Conservation (phyloP, 2,329 filamentous ascomycete genomes). For the Botrytis pseudocinerea region DNA sequence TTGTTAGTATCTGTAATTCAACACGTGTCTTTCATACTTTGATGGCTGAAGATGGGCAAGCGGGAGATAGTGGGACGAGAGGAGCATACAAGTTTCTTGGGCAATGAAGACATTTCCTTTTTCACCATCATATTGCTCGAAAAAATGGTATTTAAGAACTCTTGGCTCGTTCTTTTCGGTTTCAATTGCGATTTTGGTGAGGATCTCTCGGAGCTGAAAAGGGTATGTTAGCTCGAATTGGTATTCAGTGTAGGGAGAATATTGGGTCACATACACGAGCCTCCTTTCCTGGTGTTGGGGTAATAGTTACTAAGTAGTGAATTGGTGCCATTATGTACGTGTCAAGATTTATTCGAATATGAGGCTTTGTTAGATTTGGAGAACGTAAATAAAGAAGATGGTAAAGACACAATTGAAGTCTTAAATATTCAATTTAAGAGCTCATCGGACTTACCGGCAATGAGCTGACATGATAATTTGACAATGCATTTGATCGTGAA, state of each 20-base stretch:
- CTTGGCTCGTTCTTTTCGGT: constrained; percentile 9
- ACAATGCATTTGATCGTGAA: neutral
- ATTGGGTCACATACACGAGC: constrained; percentile 25
- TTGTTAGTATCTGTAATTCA: neutral
- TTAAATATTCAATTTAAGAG: neutral
- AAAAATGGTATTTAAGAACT: neutral
- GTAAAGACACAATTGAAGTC: neutral
- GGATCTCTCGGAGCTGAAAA: constrained; percentile 13
- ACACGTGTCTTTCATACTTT: neutral
- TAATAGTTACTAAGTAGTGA: constrained; percentile 25
- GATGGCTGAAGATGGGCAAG: neutral
- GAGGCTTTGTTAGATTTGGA: neutral
- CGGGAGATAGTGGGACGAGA: neutral
- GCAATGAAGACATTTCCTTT: constrained; percentile 14
- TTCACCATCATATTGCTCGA: constrained; percentile 15
- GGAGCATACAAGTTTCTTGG: constrained; percentile 16
- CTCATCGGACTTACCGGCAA: neutral
- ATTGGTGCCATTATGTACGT: neutral
- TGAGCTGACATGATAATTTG: neutral
- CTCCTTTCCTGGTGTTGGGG: constrained; percentile 31
- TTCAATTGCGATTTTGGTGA: neutral
- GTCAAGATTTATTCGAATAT: neutral
- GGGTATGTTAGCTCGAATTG: neutral
- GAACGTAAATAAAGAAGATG: neutral
- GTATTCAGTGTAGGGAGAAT: neutral